Base-by-base conservation (phyloP, 257 asterid species). In the Solanum okadae region DNA sequence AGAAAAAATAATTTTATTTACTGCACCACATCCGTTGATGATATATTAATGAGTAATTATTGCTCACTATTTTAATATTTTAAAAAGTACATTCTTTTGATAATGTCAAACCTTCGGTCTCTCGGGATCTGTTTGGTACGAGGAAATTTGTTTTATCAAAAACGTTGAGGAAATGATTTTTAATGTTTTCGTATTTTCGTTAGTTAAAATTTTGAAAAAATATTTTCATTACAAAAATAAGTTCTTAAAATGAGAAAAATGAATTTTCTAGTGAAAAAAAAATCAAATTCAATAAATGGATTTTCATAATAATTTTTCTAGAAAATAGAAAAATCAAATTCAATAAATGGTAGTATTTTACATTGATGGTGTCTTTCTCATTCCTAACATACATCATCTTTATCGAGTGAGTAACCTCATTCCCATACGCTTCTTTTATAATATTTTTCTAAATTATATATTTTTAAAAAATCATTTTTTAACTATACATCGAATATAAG, bases 11-110 rank as follows among this genome's bases (percentile, higher is more conserved):
- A 0, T 20, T 0, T 56, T 5, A 56, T 56, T 3, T 20, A 20
- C 2, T 56, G 25, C 0, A 8, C 2, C 1, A 56, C 2, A 20
- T 56, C 0, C 25, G 1, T 20, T 20, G 5, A 20, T 56, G 2
- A 56, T 56, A 56, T 18, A 18, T 56, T 56, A 56, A 6, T 8
- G 25, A 20, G 25, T 20, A 56, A 56, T 7, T 56, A 56, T 8
- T 31, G 22, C 23, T 71, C 78, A 14, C 40, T 71, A 29, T 71
- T 71, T 71, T 14, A 70, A 6, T 70, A 70, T 29, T 70, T 70
- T 56, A 25, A 13, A 70, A 29, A 70, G 9, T 25, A 52, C 63
- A 65, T 65, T 25, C 34, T 25, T 65, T 11, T 56, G 4, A 65
- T 5, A n/a, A 5, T 65, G 34, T n/a, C 33, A 65, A 25, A 25